Conservation (phyloP, 306 rosid genomes). For the Morella rubra region DNA sequence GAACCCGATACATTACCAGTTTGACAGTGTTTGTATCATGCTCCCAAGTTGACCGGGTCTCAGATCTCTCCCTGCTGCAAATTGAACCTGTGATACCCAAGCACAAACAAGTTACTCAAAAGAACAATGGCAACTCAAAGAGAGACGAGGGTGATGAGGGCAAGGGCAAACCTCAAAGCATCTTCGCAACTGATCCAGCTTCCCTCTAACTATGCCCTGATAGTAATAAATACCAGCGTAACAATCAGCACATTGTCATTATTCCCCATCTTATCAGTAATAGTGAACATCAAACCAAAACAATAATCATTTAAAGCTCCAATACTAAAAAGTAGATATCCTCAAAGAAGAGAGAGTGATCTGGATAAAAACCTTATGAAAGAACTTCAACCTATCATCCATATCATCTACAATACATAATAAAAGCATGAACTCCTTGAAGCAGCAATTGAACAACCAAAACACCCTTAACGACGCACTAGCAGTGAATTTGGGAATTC, state of each 20-base stretch:
- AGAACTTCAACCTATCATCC: background rate
- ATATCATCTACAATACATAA: background rate
- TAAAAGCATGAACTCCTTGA: background rate
- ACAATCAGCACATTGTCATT: constrained; percentile 22
- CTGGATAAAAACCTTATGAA: too few species aligned
- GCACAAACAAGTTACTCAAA: constrained; percentile 25
- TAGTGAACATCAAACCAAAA: background rate
- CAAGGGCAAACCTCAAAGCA: constrained; percentile 97
- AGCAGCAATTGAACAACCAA: background rate
- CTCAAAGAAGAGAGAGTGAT: background rate
- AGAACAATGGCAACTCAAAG: constrained; percentile 1
- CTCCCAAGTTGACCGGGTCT: constrained; percentile 91
- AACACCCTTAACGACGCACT: background rate
- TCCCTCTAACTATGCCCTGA: constrained; percentile 95
- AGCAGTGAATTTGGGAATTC: too few species aligned
- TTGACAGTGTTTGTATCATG: constrained; percentile 87
- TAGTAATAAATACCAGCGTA: constrained; percentile 14
- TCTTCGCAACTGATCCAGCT: constrained; percentile 85
- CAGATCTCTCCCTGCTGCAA: constrained; percentile 97
- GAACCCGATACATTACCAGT: constrained; percentile 57
- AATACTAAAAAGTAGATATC: background rate
- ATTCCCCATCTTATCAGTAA: constrained; percentile 22
- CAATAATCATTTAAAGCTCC: background rate
- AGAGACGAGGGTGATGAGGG: constrained; percentile 12
- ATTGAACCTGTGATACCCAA: constrained; percentile 72